phyloP scores from a whole-genome alignment of 2,329 filamentous ascomycete species.

The Pseudogymnoascus destructans region DNA sequence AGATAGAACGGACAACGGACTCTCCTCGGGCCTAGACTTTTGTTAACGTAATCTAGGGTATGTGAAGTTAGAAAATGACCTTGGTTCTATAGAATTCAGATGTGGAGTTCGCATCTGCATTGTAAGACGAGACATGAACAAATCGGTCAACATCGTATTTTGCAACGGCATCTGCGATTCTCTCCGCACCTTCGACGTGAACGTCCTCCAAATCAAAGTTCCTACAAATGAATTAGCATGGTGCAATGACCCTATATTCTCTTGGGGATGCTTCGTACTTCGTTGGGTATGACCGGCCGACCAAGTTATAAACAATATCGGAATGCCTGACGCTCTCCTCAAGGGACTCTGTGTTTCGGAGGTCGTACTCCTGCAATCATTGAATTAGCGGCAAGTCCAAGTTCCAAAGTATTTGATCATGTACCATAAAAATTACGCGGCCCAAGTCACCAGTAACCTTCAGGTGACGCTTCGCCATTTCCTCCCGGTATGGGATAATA shows the following conservation, averaged over 20 bases:
- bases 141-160: conserved; percentile 98
- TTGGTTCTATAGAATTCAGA: conserved; percentile 91
- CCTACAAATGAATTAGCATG: conserved; percentile 36
- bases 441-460: conserved; percentile 94
- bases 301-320: conserved; percentile 92
- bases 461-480: conserved; percentile 94
- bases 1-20: conserved; percentile 72
- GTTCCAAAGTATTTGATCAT: background rate
- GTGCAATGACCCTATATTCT: background rate
- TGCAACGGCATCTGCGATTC: conserved; percentile 84
- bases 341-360: conserved; percentile 87
- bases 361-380: conserved; percentile 65
- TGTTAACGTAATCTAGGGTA: conserved; percentile 13
- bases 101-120: conserved; percentile 63
- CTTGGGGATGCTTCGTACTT: conserved; percentile 46
- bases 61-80: conserved; percentile 30
- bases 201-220: conserved; percentile 92
- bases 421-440: conserved; percentile 70
- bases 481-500: conserved; percentile 84
- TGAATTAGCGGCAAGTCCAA: background rate
- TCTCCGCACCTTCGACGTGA: conserved; percentile 80
- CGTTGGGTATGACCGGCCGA: conserved; percentile 89
- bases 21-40: conserved; percentile 56
- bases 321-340: conserved; percentile 95
- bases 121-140: conserved; percentile 94